These are phyloP conservation scores for Acidiella bohemica DNA, from an alignment of 495 filamentous ascomycete genomes.

Conservation along the genomic window DNA sequence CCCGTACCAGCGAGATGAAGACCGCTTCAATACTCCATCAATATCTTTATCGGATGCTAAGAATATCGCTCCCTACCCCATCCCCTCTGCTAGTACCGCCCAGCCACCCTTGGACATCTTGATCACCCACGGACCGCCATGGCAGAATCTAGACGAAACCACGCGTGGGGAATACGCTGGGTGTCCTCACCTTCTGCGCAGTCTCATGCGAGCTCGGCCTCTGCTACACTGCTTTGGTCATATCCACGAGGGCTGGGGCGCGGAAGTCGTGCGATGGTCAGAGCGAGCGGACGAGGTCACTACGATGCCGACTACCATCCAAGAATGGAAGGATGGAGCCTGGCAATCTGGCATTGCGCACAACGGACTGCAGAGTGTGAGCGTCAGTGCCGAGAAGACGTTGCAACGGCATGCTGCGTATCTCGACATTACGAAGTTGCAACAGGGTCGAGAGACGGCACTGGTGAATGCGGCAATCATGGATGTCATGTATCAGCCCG, in stretches of 20 bases:
- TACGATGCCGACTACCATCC: background rate
- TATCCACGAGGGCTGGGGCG: constrained; percentile 67
- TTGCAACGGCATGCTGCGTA: constrained; percentile 1
- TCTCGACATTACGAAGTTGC: constrained; percentile 22
- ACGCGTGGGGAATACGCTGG: constrained; percentile 33
- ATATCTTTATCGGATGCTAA: constrained; percentile 12
- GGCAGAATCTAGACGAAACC: constrained; percentile 41
- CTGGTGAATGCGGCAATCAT: constrained; percentile 63
- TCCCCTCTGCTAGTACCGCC: constrained; percentile 32
- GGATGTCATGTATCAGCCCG: constrained; percentile 23
- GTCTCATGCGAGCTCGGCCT: constrained; percentile 40
- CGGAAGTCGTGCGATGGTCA: constrained; percentile 40
- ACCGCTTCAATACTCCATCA: constrained; percentile 39
- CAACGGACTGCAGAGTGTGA: background rate
- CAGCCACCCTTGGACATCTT: constrained; percentile 42
- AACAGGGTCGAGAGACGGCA: constrained; percentile 45
- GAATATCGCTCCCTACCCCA: constrained; percentile 33
- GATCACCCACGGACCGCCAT: constrained; percentile 64
- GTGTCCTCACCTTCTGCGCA: constrained; percentile 43
- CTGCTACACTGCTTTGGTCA: constrained; percentile 59
- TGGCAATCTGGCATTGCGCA: constrained; percentile 3
- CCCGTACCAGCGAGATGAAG: constrained; percentile 39
- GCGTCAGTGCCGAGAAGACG: background rate
- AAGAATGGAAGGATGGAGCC: constrained; percentile 6
- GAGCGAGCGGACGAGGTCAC: constrained; percentile 1